Base-by-base conservation (phyloP, 202 grass and related monocot species). In the Schoenoplectus triqueter region DNA sequence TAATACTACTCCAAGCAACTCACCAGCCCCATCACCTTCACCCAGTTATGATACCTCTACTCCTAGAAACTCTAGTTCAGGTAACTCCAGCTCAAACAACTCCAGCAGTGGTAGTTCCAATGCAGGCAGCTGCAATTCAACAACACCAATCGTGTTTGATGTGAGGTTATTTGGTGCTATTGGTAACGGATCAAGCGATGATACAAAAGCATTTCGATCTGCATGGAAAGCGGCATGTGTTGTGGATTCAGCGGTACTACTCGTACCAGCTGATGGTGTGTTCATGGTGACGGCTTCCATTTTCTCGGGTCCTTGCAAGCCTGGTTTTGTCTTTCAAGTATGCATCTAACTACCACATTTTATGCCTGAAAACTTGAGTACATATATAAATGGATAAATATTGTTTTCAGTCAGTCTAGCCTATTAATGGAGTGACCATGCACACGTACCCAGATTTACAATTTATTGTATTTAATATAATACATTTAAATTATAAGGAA, bases 221-320 rank as follows among this genome's bases (percentile, higher is more conserved):
- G 90, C 90, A 7, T 97, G 94, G 94, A 97, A 94, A 66, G 70
- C 82, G 1, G 94, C 90, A n/a, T 97, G 94, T 76, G 48, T 73
- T 0, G 65, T 80, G 2, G 64, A 70, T 15, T 69, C 83, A 0
- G 46, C 83, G 0, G 85, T 88, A 7, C 84, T 97, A 19, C 92
- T 91, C 18, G 86, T 94, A 83, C 92, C 92, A 7, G 61, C 88
- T 1, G 90, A 97, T 56, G 92, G 94, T 20, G 86, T 91, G 40
- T 94, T 94, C 86, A 91, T 90, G 73, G 55, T 97, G 86, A 94
- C 82, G 3, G 89, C 88, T 84, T 94, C 89, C 56, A 82, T 92
- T 77, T 94, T 97, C 77, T 64, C 92, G 0, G 92, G 90, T 1
- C 94, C 92, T 10, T 92, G 94, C 89, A 69, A 74, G 19, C 60